Conservation (phyloP, 371 early-diverging fungal species). For the Thermomucor indicae-seudaticae region DNA sequence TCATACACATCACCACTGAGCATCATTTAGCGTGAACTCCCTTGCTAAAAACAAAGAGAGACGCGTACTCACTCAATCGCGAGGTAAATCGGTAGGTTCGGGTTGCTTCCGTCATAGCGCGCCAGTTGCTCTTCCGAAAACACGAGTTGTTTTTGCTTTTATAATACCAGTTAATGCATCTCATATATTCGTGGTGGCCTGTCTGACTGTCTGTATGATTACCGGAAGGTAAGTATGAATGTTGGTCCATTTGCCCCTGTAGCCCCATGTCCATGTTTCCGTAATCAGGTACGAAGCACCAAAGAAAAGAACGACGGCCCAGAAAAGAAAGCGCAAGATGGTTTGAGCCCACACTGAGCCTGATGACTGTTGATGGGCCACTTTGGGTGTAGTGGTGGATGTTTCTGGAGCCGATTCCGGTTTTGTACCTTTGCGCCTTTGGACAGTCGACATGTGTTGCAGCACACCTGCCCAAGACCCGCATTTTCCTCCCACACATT, state of each 20-base stretch:
- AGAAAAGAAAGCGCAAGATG: constrained; percentile 17
- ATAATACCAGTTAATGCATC: neutral
- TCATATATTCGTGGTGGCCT: neutral
- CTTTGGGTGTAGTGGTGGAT: too few relatives aligned
- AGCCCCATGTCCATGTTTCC: constrained; percentile 77
- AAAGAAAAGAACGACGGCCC: constrained; percentile 48
- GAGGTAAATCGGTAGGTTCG: constrained; percentile 77
- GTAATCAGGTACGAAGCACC: constrained; percentile 69
- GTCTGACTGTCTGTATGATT: constrained; percentile 6
- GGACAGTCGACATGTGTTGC: too few relatives aligned
- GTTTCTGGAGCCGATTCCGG: too few relatives aligned
- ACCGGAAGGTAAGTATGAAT: constrained; percentile 71
- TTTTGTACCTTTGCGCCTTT: too few relatives aligned
- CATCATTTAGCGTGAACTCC: neutral
- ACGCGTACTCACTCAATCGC: constrained; percentile 70
- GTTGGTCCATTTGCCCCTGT: constrained; percentile 71
- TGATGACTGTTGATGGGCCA: too few relatives aligned
- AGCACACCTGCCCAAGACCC: too few relatives aligned
- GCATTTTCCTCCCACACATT: too few relatives aligned
- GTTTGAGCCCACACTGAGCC: too few relatives aligned
- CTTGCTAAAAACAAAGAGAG: neutral
- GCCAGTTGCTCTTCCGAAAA: constrained; percentile 77
- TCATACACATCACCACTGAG: constrained; percentile 86
- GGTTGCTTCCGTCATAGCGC: constrained; percentile 77
- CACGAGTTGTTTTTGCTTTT: constrained; percentile 45